Base-by-base conservation (phyloP, 129 eudicot genomes). In the carrot (Daucus carota) region DNA sequence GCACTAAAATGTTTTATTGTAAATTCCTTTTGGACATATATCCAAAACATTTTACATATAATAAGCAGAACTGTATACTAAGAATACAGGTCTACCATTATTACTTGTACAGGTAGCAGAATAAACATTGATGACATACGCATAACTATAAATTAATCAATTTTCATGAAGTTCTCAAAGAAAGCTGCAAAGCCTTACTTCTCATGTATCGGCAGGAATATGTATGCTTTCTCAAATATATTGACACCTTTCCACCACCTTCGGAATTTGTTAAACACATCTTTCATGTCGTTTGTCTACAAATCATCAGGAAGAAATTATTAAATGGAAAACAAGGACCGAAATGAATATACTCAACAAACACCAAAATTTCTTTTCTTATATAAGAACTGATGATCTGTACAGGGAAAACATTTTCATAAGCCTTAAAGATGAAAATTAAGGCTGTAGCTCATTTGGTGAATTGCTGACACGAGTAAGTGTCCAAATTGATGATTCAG, bases 221-320 rank as follows among this genome's bases (percentile, higher is more conserved):
- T 83, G 71, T 91, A 94, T 28, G 97, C 84, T 84, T 91, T 94
- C 74, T 91, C 83, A 82, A 94, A 91, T 80, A 94, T 69, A 82
- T 87, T 86, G 72, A 91, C 87, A 78, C 92, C 88, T 85, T 84
- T 94, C 98, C 98, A 94, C 98, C 98, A 94, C 85, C 93, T 86
- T 78, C 97, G 80, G 82, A 94, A 83, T 84, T 86, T 94, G 28
- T 41, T 43, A 81, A 91, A 94, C 43, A 83, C 85, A 46, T 84
- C 79, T 85, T 80, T 89, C 44, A 63, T 77, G 75, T 87, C 87
- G 75, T 33, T 81, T 88, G 76, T 85, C 89, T 86, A 71, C 70
- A 85, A 43, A 33, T 76, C 59, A 81, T 62, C 66, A 77, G 36
- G 71, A 41, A 77, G 78, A 73, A 65, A 20, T 70, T 62, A 79